Evolutionary conservation across 2,329 filamentous ascomycete genomes (phyloP).

Genomic region (Acephala macrosclerotiorum): DNA sequence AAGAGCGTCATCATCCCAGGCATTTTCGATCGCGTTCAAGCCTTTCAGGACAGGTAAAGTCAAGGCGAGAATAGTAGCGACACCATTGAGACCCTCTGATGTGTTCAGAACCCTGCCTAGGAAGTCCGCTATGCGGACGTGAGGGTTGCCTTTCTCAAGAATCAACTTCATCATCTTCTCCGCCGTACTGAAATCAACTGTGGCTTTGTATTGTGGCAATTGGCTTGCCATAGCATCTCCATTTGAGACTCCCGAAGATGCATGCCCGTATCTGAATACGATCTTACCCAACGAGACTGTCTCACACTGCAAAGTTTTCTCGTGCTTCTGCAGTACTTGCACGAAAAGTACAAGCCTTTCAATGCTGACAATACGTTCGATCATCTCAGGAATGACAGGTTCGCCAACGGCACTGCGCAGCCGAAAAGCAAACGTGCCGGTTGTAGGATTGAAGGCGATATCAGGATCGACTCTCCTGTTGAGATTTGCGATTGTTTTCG

Average conservation of each 20-base stretch:
- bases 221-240: conserved; percentile 31
- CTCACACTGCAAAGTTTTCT: conserved; percentile 62
- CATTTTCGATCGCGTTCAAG: conserved; percentile 65
- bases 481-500: conserved; percentile 35
- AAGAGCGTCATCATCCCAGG: conserved; percentile 52
- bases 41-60: conserved; percentile 71
- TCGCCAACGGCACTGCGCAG: conserved; percentile 42
- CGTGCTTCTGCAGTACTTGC: conserved; percentile 65
- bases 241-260: conserved; percentile 28
- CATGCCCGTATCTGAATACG: conserved; percentile 69
- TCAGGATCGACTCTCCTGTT: conserved; percentile 43
- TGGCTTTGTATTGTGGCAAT: conserved; percentile 55
- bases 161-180: conserved; percentile 60
- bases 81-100: conserved; percentile 55
- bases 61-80: conserved; percentile 61
- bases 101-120: conserved; percentile 65
- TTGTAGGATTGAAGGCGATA: conserved; percentile 41
- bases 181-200: conserved; percentile 62
- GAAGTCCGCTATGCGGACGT: conserved; percentile 67
- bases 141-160: conserved; percentile 70
- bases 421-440: conserved; percentile 42
- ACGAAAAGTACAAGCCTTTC: conserved; percentile 76
- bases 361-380: conserved; percentile 58
- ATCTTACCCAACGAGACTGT: conserved; percentile 68
- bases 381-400: conserved; percentile 38